phyloP scores from a whole-genome alignment of 1,284 basidiomycete genomes.

The Porogramme epimiltina region DNA sequence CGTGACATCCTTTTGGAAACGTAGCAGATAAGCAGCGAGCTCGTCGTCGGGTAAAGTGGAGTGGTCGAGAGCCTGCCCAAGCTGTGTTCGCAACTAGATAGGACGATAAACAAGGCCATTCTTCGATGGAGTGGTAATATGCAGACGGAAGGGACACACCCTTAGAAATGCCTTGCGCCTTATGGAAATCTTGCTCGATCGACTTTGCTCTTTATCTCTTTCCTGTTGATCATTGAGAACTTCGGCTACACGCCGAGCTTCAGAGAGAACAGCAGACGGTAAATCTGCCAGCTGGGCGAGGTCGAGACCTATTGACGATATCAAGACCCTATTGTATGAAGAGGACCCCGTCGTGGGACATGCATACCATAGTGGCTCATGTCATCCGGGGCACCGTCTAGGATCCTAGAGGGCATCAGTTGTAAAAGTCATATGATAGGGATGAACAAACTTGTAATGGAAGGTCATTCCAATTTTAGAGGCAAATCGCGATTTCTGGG shows the following conservation, averaged over 20 bases:
- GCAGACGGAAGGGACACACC: slow-evolving; percentile 40
- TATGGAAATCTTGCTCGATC: slow-evolving; percentile 56
- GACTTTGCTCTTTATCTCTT: slow-evolving; percentile 58
- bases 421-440: background rate
- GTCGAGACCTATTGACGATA: slow-evolving; percentile 63
- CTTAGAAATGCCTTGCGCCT: slow-evolving; percentile 70
- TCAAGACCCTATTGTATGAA: background rate
- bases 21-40: slow-evolving; percentile 59
- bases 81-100: slow-evolving; percentile 66
- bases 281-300: slow-evolving; percentile 84
- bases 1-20: slow-evolving; percentile 70
- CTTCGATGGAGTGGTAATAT: too few species aligned
- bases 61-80: slow-evolving; percentile 68
- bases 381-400: slow-evolving; percentile 63
- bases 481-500: slow-evolving; percentile 52
- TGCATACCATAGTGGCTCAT: slow-evolving; percentile 64
- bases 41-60: slow-evolving; percentile 71
- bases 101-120: too few species aligned
- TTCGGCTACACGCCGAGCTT: slow-evolving; percentile 63
- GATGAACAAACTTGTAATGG: slow-evolving; percentile 65
- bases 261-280: slow-evolving; percentile 64
- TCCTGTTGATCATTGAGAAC: slow-evolving; percentile 63
- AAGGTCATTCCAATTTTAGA: slow-evolving; percentile 72
- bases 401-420: slow-evolving; percentile 46
- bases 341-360: background rate